phyloP scores from a whole-genome alignment of 257 asterid species.

The Henckelia pumila region DNA sequence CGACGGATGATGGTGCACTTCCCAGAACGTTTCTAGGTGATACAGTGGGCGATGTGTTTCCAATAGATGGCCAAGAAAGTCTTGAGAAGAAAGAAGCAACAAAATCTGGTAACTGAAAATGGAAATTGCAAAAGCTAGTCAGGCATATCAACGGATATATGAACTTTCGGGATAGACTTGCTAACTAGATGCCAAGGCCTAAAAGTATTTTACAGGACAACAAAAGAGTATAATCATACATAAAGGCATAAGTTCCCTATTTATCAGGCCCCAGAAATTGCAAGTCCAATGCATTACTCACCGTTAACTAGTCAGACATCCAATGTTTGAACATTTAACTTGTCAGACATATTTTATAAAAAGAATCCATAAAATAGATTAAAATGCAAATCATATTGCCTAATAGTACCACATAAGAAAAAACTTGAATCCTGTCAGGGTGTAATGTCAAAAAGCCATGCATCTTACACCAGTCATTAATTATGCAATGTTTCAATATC shows the following conservation, averaged over 20 bases:
- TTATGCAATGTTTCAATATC: background rate
- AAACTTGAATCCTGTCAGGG: background rate
- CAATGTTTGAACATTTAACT: background rate
- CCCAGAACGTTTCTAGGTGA: conserved; percentile 63
- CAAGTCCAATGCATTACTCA: background rate
- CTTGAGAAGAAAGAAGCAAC: conserved; percentile 76
- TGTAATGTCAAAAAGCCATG: background rate
- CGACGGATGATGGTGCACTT: conserved; percentile 51
- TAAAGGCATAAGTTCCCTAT: background rate
- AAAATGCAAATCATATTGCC: background rate
- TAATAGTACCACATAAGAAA: background rate
- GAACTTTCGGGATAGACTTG: background rate
- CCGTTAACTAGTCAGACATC: background rate
- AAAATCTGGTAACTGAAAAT: conserved; percentile 76
- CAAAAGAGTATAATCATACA: background rate
- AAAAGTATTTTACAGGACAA: conserved; percentile 3
- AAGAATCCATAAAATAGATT: background rate
- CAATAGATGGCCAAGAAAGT: conserved; percentile 64
- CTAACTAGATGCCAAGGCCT: background rate
- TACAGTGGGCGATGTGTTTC: conserved; percentile 55
- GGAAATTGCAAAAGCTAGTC: conserved; percentile 22
- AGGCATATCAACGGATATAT: conserved; percentile 8
- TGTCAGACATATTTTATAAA: background rate
- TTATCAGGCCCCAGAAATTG: background rate
- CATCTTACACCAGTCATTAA: background rate